A percentile compares a stretch with the other conserved stretches of the same genome.
These are phyloP conservation scores for Apium graveolens DNA, from an alignment of 129 eudicot genomes.

Conservation along the genomic window DNA sequence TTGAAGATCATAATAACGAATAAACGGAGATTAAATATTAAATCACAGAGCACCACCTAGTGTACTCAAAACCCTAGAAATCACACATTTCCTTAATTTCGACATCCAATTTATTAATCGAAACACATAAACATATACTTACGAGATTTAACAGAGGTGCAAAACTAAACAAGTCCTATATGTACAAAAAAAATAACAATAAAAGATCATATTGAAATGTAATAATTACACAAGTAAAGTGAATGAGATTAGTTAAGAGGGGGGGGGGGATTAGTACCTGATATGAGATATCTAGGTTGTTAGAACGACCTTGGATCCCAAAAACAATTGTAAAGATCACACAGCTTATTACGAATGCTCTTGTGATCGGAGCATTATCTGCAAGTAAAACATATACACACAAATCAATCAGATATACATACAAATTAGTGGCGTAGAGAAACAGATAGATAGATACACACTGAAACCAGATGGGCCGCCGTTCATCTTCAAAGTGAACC, in stretches of 20 bases:
- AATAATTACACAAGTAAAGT: not conserved
- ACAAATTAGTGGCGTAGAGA: too few species aligned
- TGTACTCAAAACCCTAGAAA: not conserved
- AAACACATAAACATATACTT: too few species aligned
- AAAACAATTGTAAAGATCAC: slow-evolving; percentile 66
- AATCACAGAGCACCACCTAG: not conserved
- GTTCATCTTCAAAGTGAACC: slow-evolving; percentile 74
- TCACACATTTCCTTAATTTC: not conserved
- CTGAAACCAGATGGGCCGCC: slow-evolving; percentile 99
- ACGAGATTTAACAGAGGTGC: not conserved
- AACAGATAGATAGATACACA: slow-evolving; percentile 22
- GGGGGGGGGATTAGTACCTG: slow-evolving; percentile 33
- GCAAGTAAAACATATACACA: slow-evolving; percentile 11
- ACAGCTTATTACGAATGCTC: slow-evolving; percentile 58
- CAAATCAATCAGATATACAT: slow-evolving; percentile 2
- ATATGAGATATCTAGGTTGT: slow-evolving; percentile 65
- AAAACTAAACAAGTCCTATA: not conserved
- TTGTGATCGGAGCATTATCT: slow-evolving; percentile 97
- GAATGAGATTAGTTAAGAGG: not conserved
- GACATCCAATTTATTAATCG: not conserved
- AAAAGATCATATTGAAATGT: not conserved
- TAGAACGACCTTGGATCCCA: slow-evolving; percentile 82
- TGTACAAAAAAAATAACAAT: not conserved
- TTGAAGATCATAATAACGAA: not conserved
- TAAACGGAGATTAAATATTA: not conserved